phyloP scores from a whole-genome alignment of 2,329 filamentous ascomycete species.

The Penicillium sp. region DNA sequence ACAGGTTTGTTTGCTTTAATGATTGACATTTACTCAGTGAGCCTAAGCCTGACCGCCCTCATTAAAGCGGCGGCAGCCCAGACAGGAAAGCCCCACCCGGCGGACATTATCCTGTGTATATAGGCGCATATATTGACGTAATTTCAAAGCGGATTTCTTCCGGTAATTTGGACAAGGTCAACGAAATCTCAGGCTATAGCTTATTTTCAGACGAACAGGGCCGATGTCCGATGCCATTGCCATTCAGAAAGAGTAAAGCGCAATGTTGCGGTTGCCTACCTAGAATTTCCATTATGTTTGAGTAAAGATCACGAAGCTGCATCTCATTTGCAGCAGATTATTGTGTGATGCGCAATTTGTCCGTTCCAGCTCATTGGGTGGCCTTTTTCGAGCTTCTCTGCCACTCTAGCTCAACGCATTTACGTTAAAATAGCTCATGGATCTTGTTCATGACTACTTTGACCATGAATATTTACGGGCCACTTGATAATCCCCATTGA shows the following conservation, averaged over 20 bases:
- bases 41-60: no score
- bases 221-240: constrained; percentile 5
- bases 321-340: constrained; percentile 27
- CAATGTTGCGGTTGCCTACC: background rate
- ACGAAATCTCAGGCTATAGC: constrained; percentile 21
- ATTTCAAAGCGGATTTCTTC: constrained; percentile 12
- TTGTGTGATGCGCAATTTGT: constrained; percentile 30
- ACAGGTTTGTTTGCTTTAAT: no score
- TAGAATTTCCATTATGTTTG: background rate
- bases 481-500: no score
- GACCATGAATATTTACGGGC: no score
- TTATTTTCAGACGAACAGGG: constrained; percentile 22
- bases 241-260: background rate
- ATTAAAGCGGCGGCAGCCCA: no score
- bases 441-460: no score
- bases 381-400: background rate
- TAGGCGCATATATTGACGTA: constrained; percentile 1
- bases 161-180: constrained; percentile 16
- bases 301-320: constrained; percentile 21
- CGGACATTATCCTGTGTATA: no score
- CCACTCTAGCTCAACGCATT: no score
- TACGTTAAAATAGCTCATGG: no score
- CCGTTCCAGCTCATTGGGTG: background rate
- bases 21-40: no score
- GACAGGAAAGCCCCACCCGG: no score